Percentiles rank a stretch among this genome's conserved stretches.
phyloP scores from a whole-genome alignment of 805 yeast species.

The Cephaloascus albidus region DNA sequence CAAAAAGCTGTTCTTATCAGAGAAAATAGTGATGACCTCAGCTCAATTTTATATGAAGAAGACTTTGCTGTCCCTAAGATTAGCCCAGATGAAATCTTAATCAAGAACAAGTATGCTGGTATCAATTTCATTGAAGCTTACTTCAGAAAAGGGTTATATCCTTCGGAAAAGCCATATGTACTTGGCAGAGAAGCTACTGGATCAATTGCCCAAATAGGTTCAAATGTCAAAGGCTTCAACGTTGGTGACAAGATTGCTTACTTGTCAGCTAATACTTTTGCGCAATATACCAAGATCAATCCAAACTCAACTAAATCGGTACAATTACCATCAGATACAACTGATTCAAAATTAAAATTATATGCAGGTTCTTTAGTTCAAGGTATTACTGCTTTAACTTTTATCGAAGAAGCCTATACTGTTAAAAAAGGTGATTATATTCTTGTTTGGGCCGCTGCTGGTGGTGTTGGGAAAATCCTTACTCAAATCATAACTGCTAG shows the following conservation, averaged over 20 bases:
- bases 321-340: slow-evolving; percentile 37
- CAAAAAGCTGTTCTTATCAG: slow-evolving; percentile 49
- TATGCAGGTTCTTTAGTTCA: slow-evolving; percentile 60
- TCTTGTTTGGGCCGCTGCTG: slow-evolving; percentile 89
- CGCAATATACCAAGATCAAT: slow-evolving; percentile 55
- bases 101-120: slow-evolving; percentile 73
- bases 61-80: slow-evolving; percentile 54
- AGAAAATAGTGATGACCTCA: slow-evolving; percentile 44
- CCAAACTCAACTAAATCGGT: slow-evolving; percentile 22
- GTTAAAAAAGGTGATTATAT: slow-evolving; percentile 64
- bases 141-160: slow-evolving; percentile 74
- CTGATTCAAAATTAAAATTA: slow-evolving; percentile 39
- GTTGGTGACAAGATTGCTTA: slow-evolving; percentile 72
- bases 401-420: slow-evolving; percentile 54
- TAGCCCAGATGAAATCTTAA: slow-evolving; percentile 46
- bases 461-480: slow-evolving; percentile 78
- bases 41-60: slow-evolving; percentile 44
- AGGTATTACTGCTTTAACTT: slow-evolving; percentile 73
- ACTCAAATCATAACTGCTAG: slow-evolving; percentile 49
- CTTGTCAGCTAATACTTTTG: slow-evolving; percentile 44
- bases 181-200: slow-evolving; percentile 76
- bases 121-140: slow-evolving; percentile 77
- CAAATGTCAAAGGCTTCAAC: slow-evolving; percentile 38
- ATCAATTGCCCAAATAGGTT: slow-evolving; percentile 55
- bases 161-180: slow-evolving; percentile 46